These are phyloP conservation scores for Talaromyces ruber DNA, from an alignment of 495 filamentous ascomycete genomes.

Conservation along the genomic window DNA sequence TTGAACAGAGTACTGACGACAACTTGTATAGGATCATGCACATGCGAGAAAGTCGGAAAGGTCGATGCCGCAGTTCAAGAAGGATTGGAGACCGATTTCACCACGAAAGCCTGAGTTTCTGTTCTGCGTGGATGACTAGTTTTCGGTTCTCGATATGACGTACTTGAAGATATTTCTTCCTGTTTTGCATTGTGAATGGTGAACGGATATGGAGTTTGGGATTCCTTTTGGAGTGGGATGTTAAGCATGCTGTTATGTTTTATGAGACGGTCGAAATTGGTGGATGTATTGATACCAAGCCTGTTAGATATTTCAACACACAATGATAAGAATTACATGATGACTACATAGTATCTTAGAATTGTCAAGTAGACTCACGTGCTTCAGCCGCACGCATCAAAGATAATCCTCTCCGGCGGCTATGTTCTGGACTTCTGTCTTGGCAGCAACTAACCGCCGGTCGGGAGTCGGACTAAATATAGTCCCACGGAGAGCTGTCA, in stretches of 20 bases:
- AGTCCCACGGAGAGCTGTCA: constrained; percentile 9
- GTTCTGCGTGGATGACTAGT: background rate
- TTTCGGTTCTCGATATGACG: background rate
- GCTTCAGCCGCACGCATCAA: background rate
- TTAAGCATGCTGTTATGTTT: background rate
- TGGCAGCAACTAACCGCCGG: background rate
- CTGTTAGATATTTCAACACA: background rate
- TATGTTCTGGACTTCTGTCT: background rate
- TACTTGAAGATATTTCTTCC: background rate
- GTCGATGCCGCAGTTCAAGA: constrained; percentile 29
- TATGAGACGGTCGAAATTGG: background rate
- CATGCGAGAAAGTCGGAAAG: constrained; percentile 65
- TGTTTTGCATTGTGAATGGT: background rate
- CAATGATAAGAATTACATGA: background rate
- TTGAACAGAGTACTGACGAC: constrained; percentile 5
- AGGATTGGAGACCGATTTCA: constrained; percentile 70
- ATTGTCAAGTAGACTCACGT: background rate
- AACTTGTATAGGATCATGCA: constrained; percentile 57
- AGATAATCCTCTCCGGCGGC: background rate
- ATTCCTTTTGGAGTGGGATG: background rate
- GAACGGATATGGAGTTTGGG: background rate
- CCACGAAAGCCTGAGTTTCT: constrained; percentile 38
- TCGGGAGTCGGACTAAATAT: background rate
- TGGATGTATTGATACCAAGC: background rate
- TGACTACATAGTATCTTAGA: background rate